These are phyloP conservation scores for Ophiocordyceps unilateralis DNA, from an alignment of 2,329 filamentous ascomycete species.

Conservation along the genomic window DNA sequence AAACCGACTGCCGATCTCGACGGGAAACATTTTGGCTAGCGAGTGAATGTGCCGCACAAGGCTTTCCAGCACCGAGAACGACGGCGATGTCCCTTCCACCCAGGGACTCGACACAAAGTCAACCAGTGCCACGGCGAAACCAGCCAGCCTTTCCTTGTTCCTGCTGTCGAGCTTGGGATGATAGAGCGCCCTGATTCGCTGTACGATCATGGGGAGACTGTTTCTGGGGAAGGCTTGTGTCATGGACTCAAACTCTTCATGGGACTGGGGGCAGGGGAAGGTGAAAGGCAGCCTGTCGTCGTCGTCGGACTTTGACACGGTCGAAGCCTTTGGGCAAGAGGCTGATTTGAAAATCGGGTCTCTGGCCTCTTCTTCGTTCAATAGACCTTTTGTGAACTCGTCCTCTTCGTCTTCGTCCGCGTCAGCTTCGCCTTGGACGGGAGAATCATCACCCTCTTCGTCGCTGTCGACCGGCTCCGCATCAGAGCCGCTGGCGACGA, in stretches of 20 bases:
- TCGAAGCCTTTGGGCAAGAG: slow-evolving; percentile 17
- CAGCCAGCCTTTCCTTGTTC: slow-evolving; percentile 68
- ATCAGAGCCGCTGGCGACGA: slow-evolving; percentile 67
- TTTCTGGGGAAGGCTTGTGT: slow-evolving; percentile 42
- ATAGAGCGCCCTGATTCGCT: slow-evolving; percentile 81
- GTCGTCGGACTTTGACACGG: slow-evolving; percentile 23
- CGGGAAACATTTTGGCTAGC: slow-evolving; percentile 68
- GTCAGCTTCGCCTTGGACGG: slow-evolving; percentile 9
- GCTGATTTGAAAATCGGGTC: slow-evolving; percentile 33
- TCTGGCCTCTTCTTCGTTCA: slow-evolving; percentile 39
- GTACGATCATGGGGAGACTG: slow-evolving; percentile 62
- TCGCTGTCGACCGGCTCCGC: slow-evolving; percentile 39
- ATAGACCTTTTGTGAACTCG: slow-evolving; percentile 55
- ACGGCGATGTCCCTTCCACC: slow-evolving; percentile 24
- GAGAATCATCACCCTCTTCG: slow-evolving; percentile 15
- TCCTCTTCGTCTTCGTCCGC: slow-evolving; percentile 34
- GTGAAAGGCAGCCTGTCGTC: slow-evolving; percentile 57
- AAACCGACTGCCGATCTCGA: slow-evolving; percentile 63
- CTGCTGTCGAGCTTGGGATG: slow-evolving; percentile 70
- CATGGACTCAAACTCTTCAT: slow-evolving; percentile 55
- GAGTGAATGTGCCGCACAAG: slow-evolving; percentile 85
- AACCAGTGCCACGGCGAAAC: slow-evolving; percentile 49
- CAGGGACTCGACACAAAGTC: slow-evolving; percentile 39
- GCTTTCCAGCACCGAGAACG: slow-evolving; percentile 57
- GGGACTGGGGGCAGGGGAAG: slow-evolving; percentile 67